phyloP scores from a whole-genome alignment of 2,329 filamentous ascomycete species.

The Pleoardoris graminearum region DNA sequence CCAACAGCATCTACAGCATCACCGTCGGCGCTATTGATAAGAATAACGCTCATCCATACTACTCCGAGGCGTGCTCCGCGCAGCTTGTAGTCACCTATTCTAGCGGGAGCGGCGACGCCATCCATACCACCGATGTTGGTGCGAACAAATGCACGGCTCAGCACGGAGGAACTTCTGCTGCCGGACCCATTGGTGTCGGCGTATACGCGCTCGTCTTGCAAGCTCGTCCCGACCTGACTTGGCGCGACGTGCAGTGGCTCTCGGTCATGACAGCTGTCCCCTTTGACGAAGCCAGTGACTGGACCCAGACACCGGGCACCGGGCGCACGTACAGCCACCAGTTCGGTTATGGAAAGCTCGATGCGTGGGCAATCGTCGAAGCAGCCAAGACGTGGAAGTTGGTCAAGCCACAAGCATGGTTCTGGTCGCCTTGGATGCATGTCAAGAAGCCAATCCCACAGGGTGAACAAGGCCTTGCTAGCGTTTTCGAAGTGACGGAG shows the following conservation, averaged over 20 bases:
- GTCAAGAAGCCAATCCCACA: slow-evolving; percentile 86
- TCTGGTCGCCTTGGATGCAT: slow-evolving; percentile 88
- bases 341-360: slow-evolving; percentile 94
- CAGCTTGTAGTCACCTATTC: slow-evolving; percentile 96
- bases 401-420: slow-evolving; percentile 96
- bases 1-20: slow-evolving; percentile 98
- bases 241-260: slow-evolving; percentile 94
- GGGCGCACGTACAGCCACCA: slow-evolving; percentile 91
- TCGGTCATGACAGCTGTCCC: slow-evolving; percentile 82
- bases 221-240: slow-evolving; percentile 81
- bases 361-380: slow-evolving; percentile 83
- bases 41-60: slow-evolving; percentile 86
- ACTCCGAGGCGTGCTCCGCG: slow-evolving; percentile 94
- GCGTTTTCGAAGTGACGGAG: slow-evolving; percentile 78
- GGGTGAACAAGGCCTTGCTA: slow-evolving; percentile 76
- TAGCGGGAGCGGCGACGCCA: slow-evolving; percentile 83
- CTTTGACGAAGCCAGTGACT: slow-evolving; percentile 75
- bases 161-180: slow-evolving; percentile 96
- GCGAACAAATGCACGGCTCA: slow-evolving; percentile 73
- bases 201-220: slow-evolving; percentile 88
- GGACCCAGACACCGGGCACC: slow-evolving; percentile 73
- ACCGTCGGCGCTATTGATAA: slow-evolving; percentile 92
- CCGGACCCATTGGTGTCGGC: slow-evolving; percentile 88
- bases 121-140: slow-evolving; percentile 96
- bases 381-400: slow-evolving; percentile 81